Evolutionary conservation across 805 yeast species (phyloP).

Genomic region (Candida ortonii): DNA sequence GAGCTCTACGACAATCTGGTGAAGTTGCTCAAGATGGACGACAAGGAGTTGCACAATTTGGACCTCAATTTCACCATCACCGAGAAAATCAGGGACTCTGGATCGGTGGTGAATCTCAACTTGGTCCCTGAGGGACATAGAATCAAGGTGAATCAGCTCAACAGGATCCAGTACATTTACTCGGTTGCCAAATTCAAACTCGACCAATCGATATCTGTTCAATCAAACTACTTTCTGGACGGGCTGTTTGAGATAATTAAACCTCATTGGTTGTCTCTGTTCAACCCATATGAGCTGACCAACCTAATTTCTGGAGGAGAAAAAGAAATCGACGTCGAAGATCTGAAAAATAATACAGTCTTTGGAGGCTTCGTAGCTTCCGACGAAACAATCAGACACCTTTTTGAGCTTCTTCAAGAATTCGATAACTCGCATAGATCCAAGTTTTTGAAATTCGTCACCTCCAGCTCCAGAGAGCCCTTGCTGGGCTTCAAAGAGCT

Average conservation of each 20-base stretch:
- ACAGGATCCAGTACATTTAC: constrained; percentile 71
- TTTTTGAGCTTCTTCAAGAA: constrained; percentile 78
- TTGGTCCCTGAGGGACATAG: constrained; percentile 59
- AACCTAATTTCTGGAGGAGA: constrained; percentile 80
- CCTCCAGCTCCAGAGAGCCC: constrained; percentile 91
- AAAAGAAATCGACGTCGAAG: constrained; percentile 64
- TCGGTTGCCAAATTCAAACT: constrained; percentile 76
- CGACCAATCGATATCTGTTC: constrained; percentile 57
- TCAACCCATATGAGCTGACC: constrained; percentile 80
- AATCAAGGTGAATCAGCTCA: constrained; percentile 54
- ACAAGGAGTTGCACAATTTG: constrained; percentile 53
- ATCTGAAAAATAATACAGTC: constrained; percentile 59
- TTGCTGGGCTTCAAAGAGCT: constrained; percentile 77
- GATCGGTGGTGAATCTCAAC: constrained; percentile 44
- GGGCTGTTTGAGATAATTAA: constrained; percentile 72
- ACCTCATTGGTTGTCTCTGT: constrained; percentile 77
- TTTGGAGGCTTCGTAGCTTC: constrained; percentile 59
- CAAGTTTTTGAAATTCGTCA: constrained; percentile 78
- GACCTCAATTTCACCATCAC: constrained; percentile 67
- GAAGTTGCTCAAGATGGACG: constrained; percentile 54
- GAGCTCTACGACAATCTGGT: constrained; percentile 63
- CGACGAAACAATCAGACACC: constrained; percentile 57
- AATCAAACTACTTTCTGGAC: constrained; percentile 57
- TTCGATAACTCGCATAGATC: constrained; percentile 60
- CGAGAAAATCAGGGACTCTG: constrained; percentile 39